Evolutionary conservation across 768 basidiomycete genomes (phyloP), one percentile per base, ranked within the genome.

Genomic region (Mycena amicta): DNA sequence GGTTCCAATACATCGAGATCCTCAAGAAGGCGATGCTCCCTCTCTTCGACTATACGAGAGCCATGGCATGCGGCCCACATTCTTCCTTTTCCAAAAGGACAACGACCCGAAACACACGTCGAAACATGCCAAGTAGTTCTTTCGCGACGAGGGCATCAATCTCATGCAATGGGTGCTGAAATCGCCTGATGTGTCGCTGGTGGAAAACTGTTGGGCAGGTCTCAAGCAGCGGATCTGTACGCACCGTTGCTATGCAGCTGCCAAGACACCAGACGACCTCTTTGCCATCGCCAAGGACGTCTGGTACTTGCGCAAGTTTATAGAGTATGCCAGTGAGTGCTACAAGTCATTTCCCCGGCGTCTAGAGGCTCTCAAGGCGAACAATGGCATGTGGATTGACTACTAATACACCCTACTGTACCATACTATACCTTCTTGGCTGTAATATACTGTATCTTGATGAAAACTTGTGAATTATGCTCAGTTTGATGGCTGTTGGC

Each of bases 1-100:
- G 39, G 15, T 41, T 54, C 53, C 53, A 54, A 29, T 54, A 54
- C 23, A 39, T 54, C 27, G 53, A 54, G 28, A 54, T 54, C 41
- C 53, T 53, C 37, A 11, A 28, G 25, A 29, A 40, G 26, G 33
- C 8, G 5, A 20, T 53, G 33, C 33, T 53, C 8, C 52, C 52
- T 25, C 31, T 53, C 8, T 41, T 30, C 39, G 52, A 53, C 52
- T 40, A 53, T 53, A 53, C 37, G 52, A 53, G 22, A 40, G 22
- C 37, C 52, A 41, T 23, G 11, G 13, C 11, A n/a, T 39, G 25
- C 53, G 53, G 11, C 53, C 37, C n/a, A 31, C 40, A 22, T 45
- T 43, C 41, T 26, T 54, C 53, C 6, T 54, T 41, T 54, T 54
- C 53, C 53, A 54, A 30, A 8, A 52, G 37, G 40, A 54, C 41